Conservation (phyloP, 1,139 yeast genomes). For the Nakaseomyces glabratus region DNA sequence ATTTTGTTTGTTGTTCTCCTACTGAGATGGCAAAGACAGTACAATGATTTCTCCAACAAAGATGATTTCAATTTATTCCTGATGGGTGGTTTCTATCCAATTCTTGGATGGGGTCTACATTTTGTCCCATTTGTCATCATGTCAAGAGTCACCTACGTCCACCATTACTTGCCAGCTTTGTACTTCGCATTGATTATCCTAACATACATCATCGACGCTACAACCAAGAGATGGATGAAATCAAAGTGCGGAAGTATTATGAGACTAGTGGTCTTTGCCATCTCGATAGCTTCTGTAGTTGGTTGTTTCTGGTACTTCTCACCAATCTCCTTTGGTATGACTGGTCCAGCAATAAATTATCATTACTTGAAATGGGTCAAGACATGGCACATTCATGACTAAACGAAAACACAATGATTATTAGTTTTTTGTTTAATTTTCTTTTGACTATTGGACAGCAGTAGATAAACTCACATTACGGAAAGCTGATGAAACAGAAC, state of each 20-base stretch:
- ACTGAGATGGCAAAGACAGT: slow-evolving; percentile 92
- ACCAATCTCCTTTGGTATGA: slow-evolving; percentile 84
- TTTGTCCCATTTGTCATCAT: slow-evolving; percentile 83
- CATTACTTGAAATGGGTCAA: slow-evolving; percentile 65
- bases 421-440: too few relatives aligned
- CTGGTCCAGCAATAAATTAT: slow-evolving; percentile 64
- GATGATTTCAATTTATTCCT: slow-evolving; percentile 39
- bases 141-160: slow-evolving; percentile 98
- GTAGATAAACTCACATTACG: too few relatives aligned
- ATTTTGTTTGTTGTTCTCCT: slow-evolving; percentile 48
- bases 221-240: slow-evolving; percentile 38
- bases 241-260: slow-evolving; percentile 27
- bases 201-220: slow-evolving; percentile 65
- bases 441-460: too few relatives aligned
- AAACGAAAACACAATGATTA: slow-evolving; percentile 15
- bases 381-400: slow-evolving; percentile 56
- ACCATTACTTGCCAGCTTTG: slow-evolving; percentile 93
- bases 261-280: slow-evolving; percentile 32
- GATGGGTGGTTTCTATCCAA: slow-evolving; percentile 84
- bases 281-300: slow-evolving; percentile 48
- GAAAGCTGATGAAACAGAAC: too few relatives aligned
- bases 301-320: slow-evolving; percentile 67
- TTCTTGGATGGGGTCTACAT: slow-evolving; percentile 93
- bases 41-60: slow-evolving; percentile 47
- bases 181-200: slow-evolving; percentile 87